Evolutionary conservation across 768 basidiomycete genomes (phyloP).

Genomic region (Hemileccinum rubropunctum): DNA sequence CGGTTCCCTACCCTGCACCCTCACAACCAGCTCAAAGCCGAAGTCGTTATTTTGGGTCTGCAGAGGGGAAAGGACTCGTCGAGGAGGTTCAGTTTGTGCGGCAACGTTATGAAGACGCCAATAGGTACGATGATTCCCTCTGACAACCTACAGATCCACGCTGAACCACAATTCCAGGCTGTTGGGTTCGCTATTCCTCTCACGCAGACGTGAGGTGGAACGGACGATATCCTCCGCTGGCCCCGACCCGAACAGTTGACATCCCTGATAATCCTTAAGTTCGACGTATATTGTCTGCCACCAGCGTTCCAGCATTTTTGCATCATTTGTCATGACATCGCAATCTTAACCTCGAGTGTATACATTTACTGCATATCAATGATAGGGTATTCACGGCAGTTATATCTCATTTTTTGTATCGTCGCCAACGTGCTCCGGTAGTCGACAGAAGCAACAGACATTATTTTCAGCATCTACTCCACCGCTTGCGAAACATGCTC

Average conservation of each 20-base stretch:
- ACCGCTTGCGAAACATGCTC: conserved; percentile 22
- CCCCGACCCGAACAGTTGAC: conserved; percentile 1
- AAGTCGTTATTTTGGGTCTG: neutral
- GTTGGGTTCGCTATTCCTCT: conserved; percentile 63
- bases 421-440: neutral
- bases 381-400: conserved; percentile 6
- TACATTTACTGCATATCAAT: conserved; percentile 6
- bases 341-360: neutral
- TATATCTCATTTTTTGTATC: conserved; percentile 1
- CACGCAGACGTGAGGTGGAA: conserved; percentile 43
- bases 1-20: conserved; percentile 3
- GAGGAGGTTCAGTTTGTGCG: conserved; percentile 48
- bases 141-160: neutral
- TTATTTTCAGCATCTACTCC: conserved; percentile 10
- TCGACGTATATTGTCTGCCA: neutral
- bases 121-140: conserved; percentile 45
- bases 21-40: conserved; percentile 1
- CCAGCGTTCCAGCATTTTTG: neutral
- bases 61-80: conserved; percentile 16
- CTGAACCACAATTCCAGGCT: conserved; percentile 39
- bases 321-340: neutral
- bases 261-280: neutral
- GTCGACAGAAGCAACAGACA: neutral
- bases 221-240: neutral
- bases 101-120: conserved; percentile 61